Conservation (phyloP, 306 rosid species). For the Cucurbita pepo region DNA sequence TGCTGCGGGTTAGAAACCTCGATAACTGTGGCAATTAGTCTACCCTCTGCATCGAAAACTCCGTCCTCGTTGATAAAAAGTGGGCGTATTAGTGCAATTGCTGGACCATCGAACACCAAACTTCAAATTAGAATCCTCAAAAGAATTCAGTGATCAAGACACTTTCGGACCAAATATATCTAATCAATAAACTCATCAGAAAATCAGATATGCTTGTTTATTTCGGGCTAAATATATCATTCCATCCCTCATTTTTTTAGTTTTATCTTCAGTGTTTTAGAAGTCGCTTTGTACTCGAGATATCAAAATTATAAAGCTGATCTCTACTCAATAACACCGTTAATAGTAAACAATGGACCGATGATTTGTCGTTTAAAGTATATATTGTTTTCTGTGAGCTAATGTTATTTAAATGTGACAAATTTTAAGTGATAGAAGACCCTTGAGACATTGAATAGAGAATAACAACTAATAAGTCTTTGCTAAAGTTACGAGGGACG, state of each 20-base stretch:
- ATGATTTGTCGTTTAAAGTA: neutral
- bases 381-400: too few relatives aligned
- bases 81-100: conserved; percentile 47
- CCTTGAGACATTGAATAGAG: neutral
- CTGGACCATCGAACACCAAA: conserved; percentile 28
- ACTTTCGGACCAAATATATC: neutral
- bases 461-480: too few relatives aligned
- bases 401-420: too few relatives aligned
- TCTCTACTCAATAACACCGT: too few relatives aligned
- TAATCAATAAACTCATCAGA: neutral
- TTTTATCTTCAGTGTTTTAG: too few relatives aligned
- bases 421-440: too few relatives aligned
- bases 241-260: too few relatives aligned
- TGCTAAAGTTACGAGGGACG: neutral
- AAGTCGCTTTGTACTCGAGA: neutral
- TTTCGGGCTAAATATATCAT: too few relatives aligned
- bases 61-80: conserved; percentile 48
- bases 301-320: neutral
- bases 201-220: neutral
- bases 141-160: neutral
- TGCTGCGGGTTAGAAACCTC: conserved; percentile 48
- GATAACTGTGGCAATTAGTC: conserved; percentile 44
- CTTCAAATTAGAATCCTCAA: neutral
- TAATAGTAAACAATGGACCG: neutral
- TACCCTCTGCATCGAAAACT: conserved; percentile 36